Conservation (phyloP, 768 basidiomycete genomes). For the Mycena rosella region DNA sequence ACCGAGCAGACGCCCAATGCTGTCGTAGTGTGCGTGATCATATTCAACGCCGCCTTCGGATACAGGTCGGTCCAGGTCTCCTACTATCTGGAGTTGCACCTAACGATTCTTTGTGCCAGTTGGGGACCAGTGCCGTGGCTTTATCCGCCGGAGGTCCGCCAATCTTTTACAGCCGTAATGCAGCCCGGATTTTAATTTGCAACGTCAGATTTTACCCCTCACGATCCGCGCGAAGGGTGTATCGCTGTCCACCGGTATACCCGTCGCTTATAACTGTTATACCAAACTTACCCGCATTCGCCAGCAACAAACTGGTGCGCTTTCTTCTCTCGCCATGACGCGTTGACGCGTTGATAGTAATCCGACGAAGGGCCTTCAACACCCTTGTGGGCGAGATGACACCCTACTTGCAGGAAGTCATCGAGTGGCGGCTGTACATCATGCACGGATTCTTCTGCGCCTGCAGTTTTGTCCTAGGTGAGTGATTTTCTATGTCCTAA, state of each 20-base stretch:
- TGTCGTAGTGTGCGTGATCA: constrained; percentile 88
- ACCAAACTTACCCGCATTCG: not conserved
- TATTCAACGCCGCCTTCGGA: constrained; percentile 95
- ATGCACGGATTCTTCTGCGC: constrained; percentile 96
- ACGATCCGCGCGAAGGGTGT: constrained; percentile 93
- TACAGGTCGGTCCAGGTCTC: constrained; percentile 66
- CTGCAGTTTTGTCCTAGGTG: constrained; percentile 85
- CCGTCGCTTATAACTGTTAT: constrained; percentile 48
- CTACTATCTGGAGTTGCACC: not conserved
- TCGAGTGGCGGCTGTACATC: constrained; percentile 91
- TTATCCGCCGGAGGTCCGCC: constrained; percentile 80
- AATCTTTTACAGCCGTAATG: not conserved
- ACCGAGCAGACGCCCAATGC: constrained; percentile 85
- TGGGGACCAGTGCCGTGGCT: constrained; percentile 93
- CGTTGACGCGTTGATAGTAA: not conserved
- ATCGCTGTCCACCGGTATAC: constrained; percentile 91
- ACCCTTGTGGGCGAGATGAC: constrained; percentile 91
- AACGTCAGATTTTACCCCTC: constrained; percentile 83
- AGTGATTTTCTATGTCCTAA: constrained; percentile 42
- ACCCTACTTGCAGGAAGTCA: constrained; percentile 86
- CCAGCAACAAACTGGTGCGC: constrained; percentile 25
- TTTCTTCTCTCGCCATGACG: constrained; percentile 37
- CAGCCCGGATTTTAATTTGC: constrained; percentile 4
- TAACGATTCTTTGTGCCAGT: constrained; percentile 46
- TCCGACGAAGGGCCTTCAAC: constrained; percentile 76